Base-by-base conservation (phyloP, 352 stramenopile species). In the Phytophthora pseudosyringae region DNA sequence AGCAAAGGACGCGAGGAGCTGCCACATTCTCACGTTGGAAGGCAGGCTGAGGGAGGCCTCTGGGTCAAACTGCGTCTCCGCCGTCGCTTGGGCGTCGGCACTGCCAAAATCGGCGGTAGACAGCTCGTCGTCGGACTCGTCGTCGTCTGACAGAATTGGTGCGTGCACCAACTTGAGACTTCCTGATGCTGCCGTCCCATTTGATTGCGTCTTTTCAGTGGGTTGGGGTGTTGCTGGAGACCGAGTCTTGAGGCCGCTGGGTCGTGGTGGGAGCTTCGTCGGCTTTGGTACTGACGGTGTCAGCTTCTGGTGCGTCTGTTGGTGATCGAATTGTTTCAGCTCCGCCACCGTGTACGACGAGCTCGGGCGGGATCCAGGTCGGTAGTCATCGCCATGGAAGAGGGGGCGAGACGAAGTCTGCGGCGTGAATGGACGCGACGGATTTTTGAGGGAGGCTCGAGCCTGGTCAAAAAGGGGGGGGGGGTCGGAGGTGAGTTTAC, bases 351-450 rank as follows among this genome's bases (percentile, higher is more conserved):
- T 84, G 48, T 86, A 91, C 13, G 82, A 91, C 12, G 82, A 93
- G 40, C 82, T 91, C 4, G 84, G 82, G 4, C 84, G 69, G 1
- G 82, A 93, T 1, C 72, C 76, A 8, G 82, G 82, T 4, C 82
- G 80, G 48, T 93, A 93, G 62, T 91, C 82, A 47, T 93, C 84
- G 11, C 85, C 83, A n/a, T 89, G 75, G 64, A 91, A 93, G 13
- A 93, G 70, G 28, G 82, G 67, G 1, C 85, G 81, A 31, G 68
- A 58, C 69, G 71, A 77, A 4, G 77, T 81, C 21, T 83, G 79
- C 1, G 85, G 87, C 13, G 87, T 95, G 62, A 79, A 94, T 16
- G 87, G 87, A n/a, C 87, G 78, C 4, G 85, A 93, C 0, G 87
- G 87, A 26, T 91, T 89, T 59, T 92, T 94, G 10, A 95, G 71